phyloP scores from a whole-genome alignment of 306 rosid genomes.

The Gleditsia sinensis region DNA sequence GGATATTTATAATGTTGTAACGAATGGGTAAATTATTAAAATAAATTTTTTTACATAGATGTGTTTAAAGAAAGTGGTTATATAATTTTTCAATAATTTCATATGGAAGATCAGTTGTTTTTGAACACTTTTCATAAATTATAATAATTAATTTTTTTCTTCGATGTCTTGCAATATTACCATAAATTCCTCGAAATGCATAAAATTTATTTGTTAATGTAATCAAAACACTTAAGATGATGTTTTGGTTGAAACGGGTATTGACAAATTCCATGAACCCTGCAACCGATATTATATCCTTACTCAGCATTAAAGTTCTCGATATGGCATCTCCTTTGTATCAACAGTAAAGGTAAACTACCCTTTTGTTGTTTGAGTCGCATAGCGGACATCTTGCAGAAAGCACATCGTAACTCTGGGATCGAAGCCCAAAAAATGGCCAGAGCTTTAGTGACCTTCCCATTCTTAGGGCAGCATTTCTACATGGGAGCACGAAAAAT shows the following conservation, averaged over 20 bases:
- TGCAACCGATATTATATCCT: neutral
- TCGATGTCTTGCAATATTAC: no score
- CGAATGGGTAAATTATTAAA: no score
- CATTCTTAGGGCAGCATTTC: slow-evolving; percentile 18
- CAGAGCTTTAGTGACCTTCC: neutral
- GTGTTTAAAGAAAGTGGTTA: no score
- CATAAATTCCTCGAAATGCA: neutral
- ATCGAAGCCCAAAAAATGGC: neutral
- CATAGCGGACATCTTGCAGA: neutral
- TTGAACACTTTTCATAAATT: no score
- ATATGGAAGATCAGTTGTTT: no score
- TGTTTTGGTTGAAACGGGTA: neutral
- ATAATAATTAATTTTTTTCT: no score
- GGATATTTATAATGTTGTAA: no score
- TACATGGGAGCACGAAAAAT: slow-evolving; percentile 11
- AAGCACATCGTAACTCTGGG: slow-evolving; percentile 12
- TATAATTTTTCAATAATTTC: no score
- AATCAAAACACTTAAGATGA: neutral
- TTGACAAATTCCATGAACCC: neutral
- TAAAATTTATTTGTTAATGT: neutral
- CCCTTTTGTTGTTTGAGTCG: neutral
- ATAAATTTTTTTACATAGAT: no score
- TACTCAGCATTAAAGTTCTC: neutral
- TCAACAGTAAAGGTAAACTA: no score
- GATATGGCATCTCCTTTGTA: neutral